Percentiles rank a stretch among this genome's conserved stretches.
These are phyloP conservation scores for Metschnikowia amazonensis DNA, from an alignment of 805 yeast genomes.

Conservation along the genomic window DNA sequence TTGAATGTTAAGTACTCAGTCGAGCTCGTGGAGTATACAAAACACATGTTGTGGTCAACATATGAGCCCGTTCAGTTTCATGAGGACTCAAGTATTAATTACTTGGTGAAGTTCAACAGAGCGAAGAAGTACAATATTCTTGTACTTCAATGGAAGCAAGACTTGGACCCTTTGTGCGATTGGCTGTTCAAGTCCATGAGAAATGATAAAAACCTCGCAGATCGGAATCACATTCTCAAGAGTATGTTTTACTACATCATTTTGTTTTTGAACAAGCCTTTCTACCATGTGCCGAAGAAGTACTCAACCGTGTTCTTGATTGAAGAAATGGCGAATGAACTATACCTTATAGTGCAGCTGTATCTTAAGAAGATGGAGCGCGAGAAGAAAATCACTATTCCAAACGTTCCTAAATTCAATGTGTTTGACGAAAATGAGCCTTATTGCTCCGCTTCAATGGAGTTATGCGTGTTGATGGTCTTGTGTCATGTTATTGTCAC, in stretches of 20 bases:
- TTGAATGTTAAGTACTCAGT: constrained; percentile 13
- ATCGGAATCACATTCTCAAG: constrained; percentile 18
- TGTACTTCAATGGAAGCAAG: constrained; percentile 17
- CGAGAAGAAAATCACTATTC: constrained; percentile 4
- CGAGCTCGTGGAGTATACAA: constrained; percentile 16
- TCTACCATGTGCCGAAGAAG: constrained; percentile 18
- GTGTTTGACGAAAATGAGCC: constrained; percentile 4
- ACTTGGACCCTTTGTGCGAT: constrained; percentile 11
- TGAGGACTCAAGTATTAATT: constrained; percentile 17
- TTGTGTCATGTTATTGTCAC: constrained; percentile 15
- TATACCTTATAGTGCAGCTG: constrained; percentile 13
- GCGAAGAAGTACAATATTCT: constrained; percentile 17
- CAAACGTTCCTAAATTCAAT: not conserved
- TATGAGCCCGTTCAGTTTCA: constrained; percentile 17
- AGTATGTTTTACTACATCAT: constrained; percentile 15
- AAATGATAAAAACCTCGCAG: constrained; percentile 10
- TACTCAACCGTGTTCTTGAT: constrained; percentile 16
- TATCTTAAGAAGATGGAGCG: constrained; percentile 11
- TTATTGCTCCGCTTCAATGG: constrained; percentile 16
- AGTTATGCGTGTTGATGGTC: constrained; percentile 15
- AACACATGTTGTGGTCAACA: constrained; percentile 16
- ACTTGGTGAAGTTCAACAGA: constrained; percentile 18
- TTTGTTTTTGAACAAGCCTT: constrained; percentile 19
- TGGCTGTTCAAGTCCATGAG: constrained; percentile 18
- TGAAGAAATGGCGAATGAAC: constrained; percentile 18